phyloP scores from a whole-genome alignment of 371 early-diverging fungal genomes.

The Cokeromyces recurvatus region DNA sequence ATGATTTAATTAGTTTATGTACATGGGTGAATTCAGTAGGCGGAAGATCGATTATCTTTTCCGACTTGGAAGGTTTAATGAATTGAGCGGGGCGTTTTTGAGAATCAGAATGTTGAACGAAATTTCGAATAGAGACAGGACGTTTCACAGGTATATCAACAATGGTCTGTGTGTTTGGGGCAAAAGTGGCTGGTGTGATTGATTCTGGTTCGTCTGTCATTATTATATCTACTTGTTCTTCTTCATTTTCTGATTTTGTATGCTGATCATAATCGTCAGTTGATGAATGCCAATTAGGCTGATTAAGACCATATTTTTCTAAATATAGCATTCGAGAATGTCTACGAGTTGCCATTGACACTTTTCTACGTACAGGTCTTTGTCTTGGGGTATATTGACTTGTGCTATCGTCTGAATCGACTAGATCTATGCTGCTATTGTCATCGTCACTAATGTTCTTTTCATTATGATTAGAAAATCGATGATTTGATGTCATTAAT shows the following conservation, averaged over 20 bases:
- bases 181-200: neutral
- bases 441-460: too few relatives aligned
- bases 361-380: constrained; percentile 1
- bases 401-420: constrained; percentile 4
- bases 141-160: constrained; percentile 10
- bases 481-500: too few relatives aligned
- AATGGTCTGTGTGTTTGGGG: constrained; percentile 3
- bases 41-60: too few relatives aligned
- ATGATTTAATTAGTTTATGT: constrained; percentile 46
- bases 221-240: neutral
- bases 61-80: constrained; percentile 28
- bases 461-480: too few relatives aligned
- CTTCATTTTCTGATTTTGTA: too few relatives aligned
- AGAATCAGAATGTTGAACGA: constrained; percentile 17
- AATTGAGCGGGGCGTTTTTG: constrained; percentile 30
- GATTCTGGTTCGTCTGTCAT: neutral
- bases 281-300: constrained; percentile 21
- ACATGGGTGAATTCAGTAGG: too few relatives aligned
- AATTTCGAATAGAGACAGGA: constrained; percentile 29
- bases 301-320: constrained; percentile 27
- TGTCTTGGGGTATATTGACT: constrained; percentile 10
- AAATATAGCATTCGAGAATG: constrained; percentile 23
- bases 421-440: neutral
- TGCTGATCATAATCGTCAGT: neutral
- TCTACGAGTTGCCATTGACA: constrained; percentile 18